phyloP scores from a whole-genome alignment of 495 filamentous ascomycete genomes.

The Penicillium silybi region DNA sequence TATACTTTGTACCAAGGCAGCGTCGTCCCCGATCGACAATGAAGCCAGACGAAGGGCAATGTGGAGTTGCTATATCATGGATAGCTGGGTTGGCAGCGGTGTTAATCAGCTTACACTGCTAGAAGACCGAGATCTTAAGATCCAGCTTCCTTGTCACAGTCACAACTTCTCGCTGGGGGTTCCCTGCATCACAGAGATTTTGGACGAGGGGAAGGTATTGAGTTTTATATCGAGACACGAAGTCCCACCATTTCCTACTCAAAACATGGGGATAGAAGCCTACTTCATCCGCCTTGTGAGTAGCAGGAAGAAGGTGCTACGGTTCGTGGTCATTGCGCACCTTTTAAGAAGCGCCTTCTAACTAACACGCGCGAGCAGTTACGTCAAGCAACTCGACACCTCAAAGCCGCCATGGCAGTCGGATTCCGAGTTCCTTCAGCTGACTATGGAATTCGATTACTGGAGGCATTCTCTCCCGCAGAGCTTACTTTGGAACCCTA shows the following conservation, averaged over 20 bases:
- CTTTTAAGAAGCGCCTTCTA: background rate
- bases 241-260: conserved; percentile 1
- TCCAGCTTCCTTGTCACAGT: conserved; percentile 23
- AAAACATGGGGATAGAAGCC: conserved; percentile 19
- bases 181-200: conserved; percentile 14
- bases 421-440: conserved; percentile 11
- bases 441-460: conserved; percentile 10
- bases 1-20: conserved; percentile 13
- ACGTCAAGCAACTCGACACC: conserved; percentile 16
- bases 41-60: conserved; percentile 21
- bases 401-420: conserved; percentile 11
- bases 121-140: conserved; percentile 20
- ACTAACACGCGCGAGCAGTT: background rate
- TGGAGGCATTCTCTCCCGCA: conserved; percentile 9
- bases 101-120: conserved; percentile 21
- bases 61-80: conserved; percentile 29
- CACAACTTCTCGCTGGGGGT: conserved; percentile 14
- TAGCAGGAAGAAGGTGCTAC: conserved; percentile 12
- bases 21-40: conserved; percentile 7
- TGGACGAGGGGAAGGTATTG: conserved; percentile 8
- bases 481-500: conserved; percentile 8
- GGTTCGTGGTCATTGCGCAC: conserved; percentile 1
- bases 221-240: conserved; percentile 5
- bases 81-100: conserved; percentile 23
- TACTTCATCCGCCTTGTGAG: conserved; percentile 20